Percentiles rank a stretch among this genome's conserved stretches.
These are phyloP conservation scores for Coniferiporia weirii DNA, from an alignment of 1,284 basidiomycete species.

Conservation along the genomic window DNA sequence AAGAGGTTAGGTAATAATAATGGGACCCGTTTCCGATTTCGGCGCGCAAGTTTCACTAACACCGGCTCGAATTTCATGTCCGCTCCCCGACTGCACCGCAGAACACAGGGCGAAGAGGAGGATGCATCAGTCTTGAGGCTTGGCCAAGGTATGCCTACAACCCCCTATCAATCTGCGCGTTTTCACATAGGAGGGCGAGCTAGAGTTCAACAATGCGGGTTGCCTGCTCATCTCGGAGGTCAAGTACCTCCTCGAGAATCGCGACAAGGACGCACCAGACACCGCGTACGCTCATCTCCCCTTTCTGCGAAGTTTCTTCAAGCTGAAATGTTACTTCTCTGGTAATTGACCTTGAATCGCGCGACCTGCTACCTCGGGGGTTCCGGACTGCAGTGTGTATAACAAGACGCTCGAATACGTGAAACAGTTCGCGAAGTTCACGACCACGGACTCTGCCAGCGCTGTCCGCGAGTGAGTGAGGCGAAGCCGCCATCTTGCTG, in stretches of 20 bases:
- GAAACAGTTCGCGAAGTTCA: constrained; percentile 86
- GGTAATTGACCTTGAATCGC: not conserved
- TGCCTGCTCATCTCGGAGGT: constrained; percentile 90
- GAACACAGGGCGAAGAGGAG: constrained; percentile 54
- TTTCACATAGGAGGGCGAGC: not conserved
- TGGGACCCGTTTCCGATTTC: too few relatives aligned
- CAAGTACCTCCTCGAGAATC: constrained; percentile 81
- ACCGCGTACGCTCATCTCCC: constrained; percentile 58
- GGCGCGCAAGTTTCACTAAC: not conserved
- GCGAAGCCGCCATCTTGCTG: not conserved
- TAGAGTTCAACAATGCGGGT: constrained; percentile 88
- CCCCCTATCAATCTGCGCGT: not conserved
- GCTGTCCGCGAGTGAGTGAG: constrained; percentile 80
- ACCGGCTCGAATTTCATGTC: constrained; percentile 29
- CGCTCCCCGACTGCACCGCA: constrained; percentile 44
- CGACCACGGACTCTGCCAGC: constrained; percentile 79
- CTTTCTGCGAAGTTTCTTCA: not conserved
- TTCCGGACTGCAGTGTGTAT: constrained; percentile 57
- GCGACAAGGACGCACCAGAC: constrained; percentile 79
- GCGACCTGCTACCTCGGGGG: not conserved
- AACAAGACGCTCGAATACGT: constrained; percentile 92
- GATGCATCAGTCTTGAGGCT: constrained; percentile 67
- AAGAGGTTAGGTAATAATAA: too few relatives aligned
- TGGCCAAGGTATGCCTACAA: constrained; percentile 43
- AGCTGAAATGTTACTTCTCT: not conserved